Evolutionary conservation across 1,284 basidiomycete species (phyloP).

Genomic region (Peniophora sp.): DNA sequence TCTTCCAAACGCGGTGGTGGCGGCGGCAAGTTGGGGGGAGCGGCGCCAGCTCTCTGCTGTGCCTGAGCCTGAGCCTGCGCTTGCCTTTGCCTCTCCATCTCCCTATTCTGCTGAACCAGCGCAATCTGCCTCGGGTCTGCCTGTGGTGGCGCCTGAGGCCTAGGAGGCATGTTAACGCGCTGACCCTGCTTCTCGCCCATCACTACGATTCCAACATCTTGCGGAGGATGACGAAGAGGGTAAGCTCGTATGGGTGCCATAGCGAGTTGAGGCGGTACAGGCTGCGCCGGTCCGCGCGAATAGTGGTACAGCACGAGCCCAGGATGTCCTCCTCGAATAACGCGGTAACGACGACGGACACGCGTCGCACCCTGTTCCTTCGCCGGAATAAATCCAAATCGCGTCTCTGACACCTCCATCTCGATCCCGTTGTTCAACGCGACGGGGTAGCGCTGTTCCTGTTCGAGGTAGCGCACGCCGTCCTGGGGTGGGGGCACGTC

Average conservation of each 20-base stretch:
- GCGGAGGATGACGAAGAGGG: constrained; percentile 53
- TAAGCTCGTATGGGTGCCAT: constrained; percentile 55
- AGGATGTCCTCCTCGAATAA: constrained; percentile 62
- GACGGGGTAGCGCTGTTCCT: constrained; percentile 51
- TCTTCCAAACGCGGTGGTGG: constrained; percentile 45
- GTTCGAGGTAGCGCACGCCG: constrained; percentile 64
- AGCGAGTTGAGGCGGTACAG: constrained; percentile 35
- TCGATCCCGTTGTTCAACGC: constrained; percentile 38
- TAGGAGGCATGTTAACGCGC: constrained; percentile 29
- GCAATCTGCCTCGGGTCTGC: constrained; percentile 43
- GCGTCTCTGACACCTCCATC: constrained; percentile 64
- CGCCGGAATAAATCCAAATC: constrained; percentile 67
- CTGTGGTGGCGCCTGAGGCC: constrained; percentile 8
- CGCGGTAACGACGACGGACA: constrained; percentile 57
- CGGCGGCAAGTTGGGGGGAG: constrained; percentile 10
- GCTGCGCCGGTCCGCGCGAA: constrained; percentile 45
- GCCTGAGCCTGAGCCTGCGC: constrained; percentile 8
- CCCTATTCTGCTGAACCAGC: constrained; percentile 61
- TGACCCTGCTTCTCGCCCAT: constrained; percentile 62
- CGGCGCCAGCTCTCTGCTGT: constrained; percentile 2
- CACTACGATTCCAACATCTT: constrained; percentile 41
- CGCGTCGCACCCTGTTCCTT: constrained; percentile 55
- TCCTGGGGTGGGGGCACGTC: constrained; percentile 56
- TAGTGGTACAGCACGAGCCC: constrained; percentile 69
- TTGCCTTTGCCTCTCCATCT: constrained; percentile 50